Evolutionary conservation across 495 filamentous ascomycete species (phyloP), one percentile per base, ranked within the genome.

Genomic region (Penicillium chermesinum): DNA sequence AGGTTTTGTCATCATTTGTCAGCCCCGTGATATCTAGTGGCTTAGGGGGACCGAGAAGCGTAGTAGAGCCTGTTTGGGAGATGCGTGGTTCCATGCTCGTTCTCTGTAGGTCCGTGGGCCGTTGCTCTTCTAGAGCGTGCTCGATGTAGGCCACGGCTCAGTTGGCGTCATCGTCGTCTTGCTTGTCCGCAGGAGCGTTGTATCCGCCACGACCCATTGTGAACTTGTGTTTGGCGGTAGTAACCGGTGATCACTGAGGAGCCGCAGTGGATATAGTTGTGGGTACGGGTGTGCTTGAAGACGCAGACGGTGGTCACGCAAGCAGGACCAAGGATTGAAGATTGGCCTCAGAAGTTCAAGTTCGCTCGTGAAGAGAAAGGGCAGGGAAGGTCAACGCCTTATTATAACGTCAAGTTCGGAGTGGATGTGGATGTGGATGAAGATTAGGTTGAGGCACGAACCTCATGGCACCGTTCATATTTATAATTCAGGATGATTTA

Each of bases 201-300:
- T 77, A 80, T 49, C 73, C 82, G 52, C 80, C 79, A 54, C 78
- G 78, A 57, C 73, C 79, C 67, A 76, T 57, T 49, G 47, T 46
- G 38, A 40, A 10, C 10, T 3, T 34, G 32, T n/a, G n/a, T n/a
- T n/a, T n/a, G n/a, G n/a, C n/a, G n/a, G n/a, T n/a, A n/a, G n/a
- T n/a, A n/a, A n/a, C n/a, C n/a, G n/a, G n/a, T n/a, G n/a, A n/a
- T n/a, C n/a, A n/a, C n/a, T n/a, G n/a, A n/a, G n/a, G n/a, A n/a
- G n/a, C n/a, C n/a, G n/a, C n/a, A n/a, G n/a, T n/a, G n/a, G n/a
- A n/a, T n/a, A n/a, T n/a, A n/a, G n/a, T n/a, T n/a, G n/a, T n/a
- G n/a, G n/a, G n/a, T n/a, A n/a, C n/a, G n/a, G n/a, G n/a, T n/a
- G n/a, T n/a, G n/a, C n/a, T n/a, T n/a, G n/a, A n/a, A n/a, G n/a